Percentiles rank a stretch among this genome's conserved stretches.
Conservation (phyloP, 495 filamentous ascomycete genomes). For the Trichoderma erinaceum region DNA sequence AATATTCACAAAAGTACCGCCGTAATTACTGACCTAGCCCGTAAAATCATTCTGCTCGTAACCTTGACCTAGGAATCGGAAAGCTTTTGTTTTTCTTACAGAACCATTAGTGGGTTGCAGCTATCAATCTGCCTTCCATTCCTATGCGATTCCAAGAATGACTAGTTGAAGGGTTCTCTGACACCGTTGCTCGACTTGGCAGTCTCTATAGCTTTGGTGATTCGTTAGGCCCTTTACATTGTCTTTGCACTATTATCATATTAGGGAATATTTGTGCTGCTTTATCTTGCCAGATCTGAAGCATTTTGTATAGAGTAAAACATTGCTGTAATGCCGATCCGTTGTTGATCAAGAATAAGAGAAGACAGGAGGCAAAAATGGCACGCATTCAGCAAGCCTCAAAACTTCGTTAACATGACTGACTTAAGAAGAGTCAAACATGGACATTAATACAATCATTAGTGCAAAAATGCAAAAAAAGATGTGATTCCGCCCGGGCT, state of each 20-base stretch:
- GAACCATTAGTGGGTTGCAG: conserved; percentile 51
- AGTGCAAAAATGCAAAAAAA: not conserved
- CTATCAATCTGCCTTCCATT: conserved; percentile 44
- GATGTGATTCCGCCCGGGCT: conserved; percentile 10
- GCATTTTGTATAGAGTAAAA: not conserved
- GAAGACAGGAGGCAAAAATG: too few relatives aligned
- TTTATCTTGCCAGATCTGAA: not conserved
- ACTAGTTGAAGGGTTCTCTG: conserved; percentile 53
- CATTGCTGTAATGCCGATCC: not conserved
- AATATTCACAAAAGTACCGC: not conserved
- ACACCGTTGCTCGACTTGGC: conserved; percentile 36
- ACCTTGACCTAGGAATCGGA: conserved; percentile 25
- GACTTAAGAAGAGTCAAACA: not conserved
- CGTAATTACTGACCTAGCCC: not conserved
- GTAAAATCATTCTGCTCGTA: not conserved
- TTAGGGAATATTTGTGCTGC: not conserved
- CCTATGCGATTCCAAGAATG: conserved; percentile 49
- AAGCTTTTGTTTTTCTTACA: conserved; percentile 34
- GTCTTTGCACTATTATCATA: not conserved
- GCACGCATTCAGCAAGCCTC: not conserved
- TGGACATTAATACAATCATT: not conserved
- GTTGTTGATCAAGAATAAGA: too few relatives aligned
- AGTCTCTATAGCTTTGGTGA: conserved; percentile 42
- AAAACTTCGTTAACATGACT: not conserved
- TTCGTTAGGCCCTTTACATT: conserved; percentile 56